phyloP scores from a whole-genome alignment of 345 rosid genomes.

The Citrus inodora region DNA sequence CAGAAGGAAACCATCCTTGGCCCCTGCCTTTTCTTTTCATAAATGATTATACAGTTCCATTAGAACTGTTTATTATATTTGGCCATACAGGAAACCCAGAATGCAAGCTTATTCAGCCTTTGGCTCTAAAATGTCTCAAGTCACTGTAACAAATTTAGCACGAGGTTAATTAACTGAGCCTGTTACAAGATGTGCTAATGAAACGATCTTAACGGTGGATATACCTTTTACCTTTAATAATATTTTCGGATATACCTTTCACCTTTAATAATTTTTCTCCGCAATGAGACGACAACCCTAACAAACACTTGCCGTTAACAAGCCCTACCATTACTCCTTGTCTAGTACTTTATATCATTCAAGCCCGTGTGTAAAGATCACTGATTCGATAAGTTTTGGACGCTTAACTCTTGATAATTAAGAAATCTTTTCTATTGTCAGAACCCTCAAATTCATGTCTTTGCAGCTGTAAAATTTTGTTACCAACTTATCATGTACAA shows the following conservation, averaged over 20 bases:
- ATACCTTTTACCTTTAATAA: background rate
- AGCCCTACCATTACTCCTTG: background rate
- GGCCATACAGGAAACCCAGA: background rate
- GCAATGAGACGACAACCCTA: background rate
- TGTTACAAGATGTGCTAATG: background rate
- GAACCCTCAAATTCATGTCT: background rate
- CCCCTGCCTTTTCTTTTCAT: slow-evolving; percentile 13
- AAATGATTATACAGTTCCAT: slow-evolving; percentile 12
- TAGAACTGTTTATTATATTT: background rate
- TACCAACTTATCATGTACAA: background rate
- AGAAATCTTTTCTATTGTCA: background rate
- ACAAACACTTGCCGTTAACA: background rate
- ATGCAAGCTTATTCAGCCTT: background rate
- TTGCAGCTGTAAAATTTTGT: background rate
- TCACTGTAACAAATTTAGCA: background rate
- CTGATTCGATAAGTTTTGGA: background rate
- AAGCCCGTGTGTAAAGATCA: background rate
- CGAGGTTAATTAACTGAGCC: background rate
- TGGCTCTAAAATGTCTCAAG: background rate
- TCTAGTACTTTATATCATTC: background rate
- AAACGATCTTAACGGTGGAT: background rate
- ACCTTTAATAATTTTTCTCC: background rate
- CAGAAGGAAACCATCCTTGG: slow-evolving; percentile 15
- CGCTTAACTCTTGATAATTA: background rate
- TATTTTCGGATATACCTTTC: background rate